These are phyloP conservation scores for Geranium rotundifolium DNA, from an alignment of 345 rosid genomes.

Conservation along the genomic window DNA sequence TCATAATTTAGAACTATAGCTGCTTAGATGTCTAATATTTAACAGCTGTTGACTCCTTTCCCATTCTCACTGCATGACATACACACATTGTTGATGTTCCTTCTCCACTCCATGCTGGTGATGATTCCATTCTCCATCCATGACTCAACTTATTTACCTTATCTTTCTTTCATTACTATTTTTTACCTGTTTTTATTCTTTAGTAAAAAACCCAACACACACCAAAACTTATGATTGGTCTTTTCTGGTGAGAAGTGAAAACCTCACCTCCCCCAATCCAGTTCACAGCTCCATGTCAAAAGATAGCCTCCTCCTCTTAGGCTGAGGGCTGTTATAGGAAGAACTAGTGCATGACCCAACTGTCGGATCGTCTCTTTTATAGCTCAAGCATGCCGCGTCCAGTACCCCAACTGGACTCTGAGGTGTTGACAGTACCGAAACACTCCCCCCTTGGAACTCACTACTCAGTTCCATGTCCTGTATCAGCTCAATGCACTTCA, in stretches of 20 bases:
- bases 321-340: constrained; percentile 19
- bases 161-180: constrained; percentile 20
- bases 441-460: constrained; percentile 13
- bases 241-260: not conserved
- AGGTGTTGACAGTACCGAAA: constrained; percentile 28
- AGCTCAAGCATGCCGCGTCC: constrained; percentile 68
- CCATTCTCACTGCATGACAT: constrained; percentile 13
- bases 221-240: constrained; percentile 3
- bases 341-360: constrained; percentile 26
- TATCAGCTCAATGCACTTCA: constrained; percentile 31
- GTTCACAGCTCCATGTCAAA: constrained; percentile 5
- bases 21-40: constrained; percentile 33
- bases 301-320: constrained; percentile 41
- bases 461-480: constrained; percentile 21
- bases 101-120: too few species aligned
- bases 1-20: constrained; percentile 12
- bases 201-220: constrained; percentile 12
- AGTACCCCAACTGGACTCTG: constrained; percentile 61
- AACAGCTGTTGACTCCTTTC: constrained; percentile 31
- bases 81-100: too few species aligned
- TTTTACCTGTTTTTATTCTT: not conserved
- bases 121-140: too few species aligned
- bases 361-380: constrained; percentile 35
- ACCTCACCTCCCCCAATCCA: not conserved
- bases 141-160: constrained; percentile 6